phyloP scores from a whole-genome alignment of 164 flowering plant species.

The Piper betle region DNA sequence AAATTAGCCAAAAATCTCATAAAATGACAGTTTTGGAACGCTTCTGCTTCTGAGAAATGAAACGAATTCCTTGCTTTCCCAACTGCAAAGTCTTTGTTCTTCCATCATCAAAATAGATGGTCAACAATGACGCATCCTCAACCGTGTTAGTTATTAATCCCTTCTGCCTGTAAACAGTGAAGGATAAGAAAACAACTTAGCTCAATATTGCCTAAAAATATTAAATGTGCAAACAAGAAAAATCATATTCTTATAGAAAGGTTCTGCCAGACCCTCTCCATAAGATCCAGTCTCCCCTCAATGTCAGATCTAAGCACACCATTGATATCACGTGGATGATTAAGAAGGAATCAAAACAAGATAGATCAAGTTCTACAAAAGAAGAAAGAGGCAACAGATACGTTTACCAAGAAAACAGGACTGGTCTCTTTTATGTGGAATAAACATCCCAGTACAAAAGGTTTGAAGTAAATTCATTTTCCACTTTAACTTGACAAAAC shows the following conservation, averaged over 20 bases:
- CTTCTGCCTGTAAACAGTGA: constrained; percentile 42
- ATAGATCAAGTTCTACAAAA: too few relatives aligned
- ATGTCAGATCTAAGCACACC: too few relatives aligned
- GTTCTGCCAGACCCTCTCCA: too few relatives aligned
- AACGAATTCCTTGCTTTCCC: constrained; percentile 78
- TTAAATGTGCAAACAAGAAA: not conserved
- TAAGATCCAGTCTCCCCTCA: not conserved
- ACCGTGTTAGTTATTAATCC: constrained; percentile 53
- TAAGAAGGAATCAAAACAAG: too few relatives aligned
- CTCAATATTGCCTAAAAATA: not conserved
- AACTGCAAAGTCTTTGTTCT: constrained; percentile 49
- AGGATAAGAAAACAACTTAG: not conserved
- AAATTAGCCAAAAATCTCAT: constrained; percentile 1
- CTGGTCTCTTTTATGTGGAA: too few relatives aligned
- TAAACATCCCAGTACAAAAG: too few relatives aligned
- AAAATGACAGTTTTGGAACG: constrained; percentile 17
- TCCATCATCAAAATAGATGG: constrained; percentile 74
- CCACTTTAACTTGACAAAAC: too few relatives aligned
- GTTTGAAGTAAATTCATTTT: too few relatives aligned
- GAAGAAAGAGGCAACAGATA: too few relatives aligned
- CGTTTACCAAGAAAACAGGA: too few relatives aligned
- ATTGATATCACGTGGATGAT: too few relatives aligned
- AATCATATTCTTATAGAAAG: too few relatives aligned
- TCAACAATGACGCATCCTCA: constrained; percentile 47
- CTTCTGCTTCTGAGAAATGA: constrained; percentile 72